Base-by-base conservation (phyloP, 192 early-diverging fungal species). In the Podochytrium sp. region DNA sequence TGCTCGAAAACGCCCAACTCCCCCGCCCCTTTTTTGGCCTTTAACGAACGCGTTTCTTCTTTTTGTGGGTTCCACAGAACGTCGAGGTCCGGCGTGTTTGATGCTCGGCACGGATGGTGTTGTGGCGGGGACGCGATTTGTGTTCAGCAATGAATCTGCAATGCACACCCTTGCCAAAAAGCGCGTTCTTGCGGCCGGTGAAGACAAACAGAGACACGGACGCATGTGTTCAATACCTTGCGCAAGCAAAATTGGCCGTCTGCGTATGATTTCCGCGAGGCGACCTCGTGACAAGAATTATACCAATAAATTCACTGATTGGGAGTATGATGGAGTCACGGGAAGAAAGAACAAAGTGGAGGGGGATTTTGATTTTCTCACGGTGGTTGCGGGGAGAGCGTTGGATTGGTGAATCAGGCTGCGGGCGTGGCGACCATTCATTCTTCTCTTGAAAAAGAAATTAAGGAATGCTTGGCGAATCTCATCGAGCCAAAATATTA, bases 111-210 rank as follows among this genome's bases (percentile, higher is more conserved):
- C 82, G 0, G 66, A 73, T 12, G 81, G 81, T 2, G 82, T 74
- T 1, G 77, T 83, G 29, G 71, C 83, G 38, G 82, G 82, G 27
- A 83, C 82, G 38, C 76, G 82, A 38, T 84, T 84, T 51, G 70
- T 74, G 65, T 73, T 73, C 16, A 23, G 41, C 30, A 5, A 10
- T 18, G 66, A 68, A 30, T 39, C 66, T 29, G 47, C 53, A 5
- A 30, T 68, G 20, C 66, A 68, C 52, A 6, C 41, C 16, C 20
- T 18, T 18, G 51, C 51, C 4, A 68, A 68, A 34, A 23, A 68
- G n/a, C 47, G 47, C 53, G 29, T 68, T 14, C n/a, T 68, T 18
- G 51, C 38, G 23, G 66, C 66, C 18, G 12, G 12, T 29, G 57
- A 59, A 35, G 27, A 23, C 27, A 23, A n/a, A 49, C 30, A 7